These are phyloP conservation scores for Euclidium syriacum DNA, from an alignment of 345 rosid genomes.

Conservation along the genomic window DNA sequence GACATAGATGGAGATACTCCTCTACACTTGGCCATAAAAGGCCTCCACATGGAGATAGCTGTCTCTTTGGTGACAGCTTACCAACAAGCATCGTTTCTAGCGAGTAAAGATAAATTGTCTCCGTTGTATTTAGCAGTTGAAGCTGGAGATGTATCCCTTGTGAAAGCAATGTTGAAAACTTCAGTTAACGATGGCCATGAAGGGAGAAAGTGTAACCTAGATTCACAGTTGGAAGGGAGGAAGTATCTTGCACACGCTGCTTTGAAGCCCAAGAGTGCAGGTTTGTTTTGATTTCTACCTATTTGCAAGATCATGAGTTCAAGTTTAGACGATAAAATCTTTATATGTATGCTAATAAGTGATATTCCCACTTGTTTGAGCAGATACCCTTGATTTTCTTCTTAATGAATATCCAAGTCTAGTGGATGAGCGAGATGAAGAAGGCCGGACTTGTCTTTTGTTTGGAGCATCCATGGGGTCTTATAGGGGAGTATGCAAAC, in stretches of 20 bases:
- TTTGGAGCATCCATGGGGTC: constrained; percentile 3
- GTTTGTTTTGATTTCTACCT: background rate
- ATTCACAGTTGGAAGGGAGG: background rate
- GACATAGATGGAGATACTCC: constrained; percentile 21
- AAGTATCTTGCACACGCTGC: background rate
- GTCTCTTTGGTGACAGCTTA: background rate
- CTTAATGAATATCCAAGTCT: background rate
- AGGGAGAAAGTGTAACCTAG: background rate
- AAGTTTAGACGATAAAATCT: too few relatives aligned
- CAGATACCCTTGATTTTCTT: background rate
- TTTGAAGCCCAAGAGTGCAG: background rate
- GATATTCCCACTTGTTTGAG: too few relatives aligned
- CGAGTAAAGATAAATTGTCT: background rate
- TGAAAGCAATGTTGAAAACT: background rate
- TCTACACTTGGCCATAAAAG: constrained; percentile 5
- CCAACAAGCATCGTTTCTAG: background rate
- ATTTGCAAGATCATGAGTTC: background rate
- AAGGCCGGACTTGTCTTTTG: constrained; percentile 14
- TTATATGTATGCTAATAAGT: too few relatives aligned
- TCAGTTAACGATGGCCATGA: background rate
- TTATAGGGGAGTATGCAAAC: background rate
- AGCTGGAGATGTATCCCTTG: background rate
- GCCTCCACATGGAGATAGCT: background rate
- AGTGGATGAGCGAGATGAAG: background rate
- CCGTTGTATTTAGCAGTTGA: constrained; percentile 18